A percentile compares a stretch with the other conserved stretches of the same genome.
These are phyloP conservation scores for Carallia pectinifolia DNA, from an alignment of 345 rosid genomes.

Conservation along the genomic window DNA sequence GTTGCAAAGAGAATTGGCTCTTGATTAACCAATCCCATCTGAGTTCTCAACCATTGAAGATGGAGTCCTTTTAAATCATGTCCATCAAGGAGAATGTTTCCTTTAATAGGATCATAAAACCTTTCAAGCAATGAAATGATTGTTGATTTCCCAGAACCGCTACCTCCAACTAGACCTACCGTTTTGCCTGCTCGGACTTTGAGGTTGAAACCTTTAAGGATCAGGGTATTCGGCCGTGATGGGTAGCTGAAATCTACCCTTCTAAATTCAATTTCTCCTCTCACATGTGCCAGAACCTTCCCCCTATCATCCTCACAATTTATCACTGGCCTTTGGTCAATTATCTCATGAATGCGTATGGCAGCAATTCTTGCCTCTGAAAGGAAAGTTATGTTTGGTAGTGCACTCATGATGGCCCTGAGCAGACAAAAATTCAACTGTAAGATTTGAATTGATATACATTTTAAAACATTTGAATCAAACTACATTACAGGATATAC, in stretches of 20 bases:
- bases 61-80: conserved; percentile 36
- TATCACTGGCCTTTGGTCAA: conserved; percentile 35
- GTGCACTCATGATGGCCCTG: conserved; percentile 42
- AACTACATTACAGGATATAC: too few relatives aligned
- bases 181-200: conserved; percentile 41
- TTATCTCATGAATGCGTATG: conserved; percentile 38
- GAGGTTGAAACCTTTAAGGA: conserved; percentile 44
- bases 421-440: background rate
- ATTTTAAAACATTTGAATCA: too few relatives aligned
- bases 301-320: conserved; percentile 37
- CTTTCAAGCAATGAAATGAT: conserved; percentile 51
- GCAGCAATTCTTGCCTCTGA: conserved; percentile 40
- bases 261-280: conserved; percentile 46
- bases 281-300: conserved; percentile 34
- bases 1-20: conserved; percentile 54
- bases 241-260: conserved; percentile 54
- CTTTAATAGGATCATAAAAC: conserved; percentile 46
- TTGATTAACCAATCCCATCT: conserved; percentile 54
- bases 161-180: conserved; percentile 55
- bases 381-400: conserved; percentile 47
- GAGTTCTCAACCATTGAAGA: conserved; percentile 53
- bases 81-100: conserved; percentile 46
- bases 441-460: background rate
- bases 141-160: conserved; percentile 63
- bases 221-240: conserved; percentile 36